Percentiles rank a stretch among this genome's conserved stretches.
These are phyloP conservation scores for Cryptococcus sp. DNA, from an alignment of 1,284 basidiomycete species.

Conservation along the genomic window DNA sequence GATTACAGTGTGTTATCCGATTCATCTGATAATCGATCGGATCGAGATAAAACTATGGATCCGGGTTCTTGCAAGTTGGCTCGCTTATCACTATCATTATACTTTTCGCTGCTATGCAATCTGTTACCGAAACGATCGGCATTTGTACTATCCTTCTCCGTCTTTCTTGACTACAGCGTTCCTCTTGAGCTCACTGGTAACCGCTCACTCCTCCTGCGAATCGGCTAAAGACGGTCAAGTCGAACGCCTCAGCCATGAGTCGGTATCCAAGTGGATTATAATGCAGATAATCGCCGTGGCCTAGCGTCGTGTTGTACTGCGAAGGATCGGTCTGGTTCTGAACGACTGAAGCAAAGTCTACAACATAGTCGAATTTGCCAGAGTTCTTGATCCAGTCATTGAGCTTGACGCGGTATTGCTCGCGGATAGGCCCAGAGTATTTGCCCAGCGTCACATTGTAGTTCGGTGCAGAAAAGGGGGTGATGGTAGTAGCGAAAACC, in stretches of 20 bases:
- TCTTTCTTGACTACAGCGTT: no score
- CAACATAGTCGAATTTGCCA: conserved; percentile 56
- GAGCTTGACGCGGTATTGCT: conserved; percentile 55
- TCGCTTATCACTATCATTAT: no score
- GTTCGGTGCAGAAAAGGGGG: conserved; percentile 54
- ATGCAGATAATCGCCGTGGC: conserved; percentile 59
- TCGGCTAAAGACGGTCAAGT: conserved; percentile 13
- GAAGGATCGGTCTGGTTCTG: conserved; percentile 53
- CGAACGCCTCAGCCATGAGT: conserved; percentile 50
- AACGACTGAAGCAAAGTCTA: conserved; percentile 58
- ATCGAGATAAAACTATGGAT: no score
- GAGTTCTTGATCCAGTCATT: conserved; percentile 56
- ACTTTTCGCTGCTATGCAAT: no score
- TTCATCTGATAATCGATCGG: no score
- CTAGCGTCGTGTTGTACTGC: conserved; percentile 52
- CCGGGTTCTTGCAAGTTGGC: no score
- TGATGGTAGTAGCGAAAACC: conserved; percentile 59
- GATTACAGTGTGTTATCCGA: no score
- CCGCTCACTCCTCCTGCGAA: background rate
- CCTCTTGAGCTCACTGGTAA: background rate
- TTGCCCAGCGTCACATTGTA: conserved; percentile 39
- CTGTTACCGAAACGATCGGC: no score
- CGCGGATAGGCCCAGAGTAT: conserved; percentile 52
- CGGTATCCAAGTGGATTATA: conserved; percentile 57
- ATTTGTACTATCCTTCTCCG: no score